These are phyloP conservation scores for Linum tenue DNA, from an alignment of 345 rosid species.

Conservation along the genomic window DNA sequence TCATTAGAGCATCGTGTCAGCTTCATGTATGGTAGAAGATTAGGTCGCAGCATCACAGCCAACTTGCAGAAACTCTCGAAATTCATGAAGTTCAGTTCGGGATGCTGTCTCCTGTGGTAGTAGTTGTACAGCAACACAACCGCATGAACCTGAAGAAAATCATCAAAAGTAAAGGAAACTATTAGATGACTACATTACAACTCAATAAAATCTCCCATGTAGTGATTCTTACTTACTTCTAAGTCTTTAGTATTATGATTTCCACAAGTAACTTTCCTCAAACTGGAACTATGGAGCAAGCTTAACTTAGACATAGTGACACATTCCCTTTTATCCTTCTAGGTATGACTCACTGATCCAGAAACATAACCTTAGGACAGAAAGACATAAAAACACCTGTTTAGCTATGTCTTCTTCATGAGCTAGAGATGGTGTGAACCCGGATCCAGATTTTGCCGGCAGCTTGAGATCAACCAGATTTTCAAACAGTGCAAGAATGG, in stretches of 20 bases:
- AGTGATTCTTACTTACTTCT: too few relatives aligned
- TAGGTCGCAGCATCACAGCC: conserved; percentile 39
- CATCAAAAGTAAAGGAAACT: background rate
- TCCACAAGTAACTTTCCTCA: too few relatives aligned
- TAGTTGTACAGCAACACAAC: conserved; percentile 70
- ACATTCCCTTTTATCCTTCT: too few relatives aligned
- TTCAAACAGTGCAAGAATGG: conserved; percentile 43
- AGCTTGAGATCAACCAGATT: conserved; percentile 64
- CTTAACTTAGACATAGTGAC: too few relatives aligned
- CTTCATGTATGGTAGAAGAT: conserved; percentile 38
- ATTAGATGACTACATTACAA: background rate
- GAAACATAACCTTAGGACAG: background rate
- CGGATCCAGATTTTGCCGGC: conserved; percentile 31
- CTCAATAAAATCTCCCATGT: too few relatives aligned
- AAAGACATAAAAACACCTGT: conserved; percentile 35
- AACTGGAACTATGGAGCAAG: too few relatives aligned
- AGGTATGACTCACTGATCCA: background rate
- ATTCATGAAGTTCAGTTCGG: conserved; percentile 33
- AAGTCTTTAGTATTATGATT: too few relatives aligned
- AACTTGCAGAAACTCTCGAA: conserved; percentile 62
- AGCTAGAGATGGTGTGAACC: conserved; percentile 26
- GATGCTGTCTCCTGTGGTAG: conserved; percentile 52
- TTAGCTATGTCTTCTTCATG: conserved; percentile 46
- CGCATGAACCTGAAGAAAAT: conserved; percentile 47
- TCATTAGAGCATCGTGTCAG: conserved; percentile 32